Conservation (phyloP, 2,329 filamentous ascomycete genomes). For the Ascochyta rabiei region DNA sequence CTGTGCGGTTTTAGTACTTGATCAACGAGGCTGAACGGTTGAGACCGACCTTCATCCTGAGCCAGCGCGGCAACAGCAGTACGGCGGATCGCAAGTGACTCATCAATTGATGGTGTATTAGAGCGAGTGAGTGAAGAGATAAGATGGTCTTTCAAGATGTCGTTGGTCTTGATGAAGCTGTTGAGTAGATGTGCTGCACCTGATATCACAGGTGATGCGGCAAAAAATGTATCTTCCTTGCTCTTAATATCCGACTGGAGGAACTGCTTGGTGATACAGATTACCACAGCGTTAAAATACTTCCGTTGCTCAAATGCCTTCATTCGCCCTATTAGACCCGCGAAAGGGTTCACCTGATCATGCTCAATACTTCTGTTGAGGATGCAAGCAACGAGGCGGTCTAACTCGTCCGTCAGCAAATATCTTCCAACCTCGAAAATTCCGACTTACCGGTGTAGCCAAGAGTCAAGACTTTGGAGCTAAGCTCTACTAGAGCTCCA, state of each 20-base stretch:
- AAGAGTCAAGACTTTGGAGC: constrained; percentile 68
- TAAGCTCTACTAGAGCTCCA: constrained; percentile 49
- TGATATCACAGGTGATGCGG: constrained; percentile 29
- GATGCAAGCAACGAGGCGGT: constrained; percentile 30
- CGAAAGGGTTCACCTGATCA: constrained; percentile 29
- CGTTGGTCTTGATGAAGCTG: constrained; percentile 33
- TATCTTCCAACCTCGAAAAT: too few relatives aligned
- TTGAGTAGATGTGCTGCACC: constrained; percentile 32
- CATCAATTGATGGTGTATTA: constrained; percentile 32
- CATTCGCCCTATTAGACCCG: constrained; percentile 50
- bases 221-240: constrained; percentile 20
- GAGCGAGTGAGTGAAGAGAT: constrained; percentile 50
- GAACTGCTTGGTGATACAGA: constrained; percentile 31
- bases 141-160: constrained; percentile 39
- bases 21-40: background rate
- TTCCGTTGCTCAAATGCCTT: constrained; percentile 57
- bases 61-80: constrained; percentile 51
- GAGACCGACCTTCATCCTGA: constrained; percentile 47
- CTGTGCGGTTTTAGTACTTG: constrained; percentile 21
- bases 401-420: constrained; percentile 20
- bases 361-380: constrained; percentile 19
- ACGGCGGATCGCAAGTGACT: constrained; percentile 40
- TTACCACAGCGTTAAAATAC: constrained; percentile 46
- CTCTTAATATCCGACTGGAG: constrained; percentile 15
- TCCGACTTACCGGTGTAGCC: constrained; percentile 66